Percentiles rank a stretch among this genome's conserved stretches.
These are phyloP conservation scores for Mucuna pruriens DNA, from an alignment of 306 rosid genomes.

Conservation along the genomic window DNA sequence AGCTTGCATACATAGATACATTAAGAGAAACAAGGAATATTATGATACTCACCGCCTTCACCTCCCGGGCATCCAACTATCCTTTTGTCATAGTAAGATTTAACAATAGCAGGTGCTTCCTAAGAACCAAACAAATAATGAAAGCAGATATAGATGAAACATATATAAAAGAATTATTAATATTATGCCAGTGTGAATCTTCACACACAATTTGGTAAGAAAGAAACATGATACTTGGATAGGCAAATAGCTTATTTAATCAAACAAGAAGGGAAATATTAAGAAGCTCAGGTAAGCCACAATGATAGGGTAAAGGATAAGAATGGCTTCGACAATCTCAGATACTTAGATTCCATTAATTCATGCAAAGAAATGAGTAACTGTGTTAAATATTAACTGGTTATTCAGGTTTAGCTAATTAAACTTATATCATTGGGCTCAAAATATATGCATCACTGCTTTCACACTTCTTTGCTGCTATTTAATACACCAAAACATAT, in stretches of 20 bases:
- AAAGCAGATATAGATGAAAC: constrained; percentile 18
- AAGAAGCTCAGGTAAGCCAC: constrained; percentile 15
- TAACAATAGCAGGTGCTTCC: constrained; percentile 88
- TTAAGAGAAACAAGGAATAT: constrained; percentile 39
- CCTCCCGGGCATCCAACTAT: constrained; percentile 98
- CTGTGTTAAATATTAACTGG: background rate
- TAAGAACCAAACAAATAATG: constrained; percentile 38
- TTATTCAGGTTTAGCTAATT: background rate
- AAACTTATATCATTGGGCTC: background rate
- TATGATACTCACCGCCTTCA: constrained; percentile 72
- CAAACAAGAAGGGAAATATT: background rate
- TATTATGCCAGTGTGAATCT: constrained; percentile 8
- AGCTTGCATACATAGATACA: background rate
- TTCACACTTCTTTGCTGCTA: background rate
- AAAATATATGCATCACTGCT: constrained; percentile 26
- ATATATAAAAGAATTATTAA: background rate
- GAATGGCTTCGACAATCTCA: constrained; percentile 5
- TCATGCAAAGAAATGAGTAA: constrained; percentile 17
- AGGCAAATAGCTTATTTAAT: background rate
- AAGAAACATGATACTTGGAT: constrained; percentile 23
- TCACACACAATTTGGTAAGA: constrained; percentile 15
- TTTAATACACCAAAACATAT: background rate
- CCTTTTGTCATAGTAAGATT: constrained; percentile 83
- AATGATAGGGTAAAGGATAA: background rate
- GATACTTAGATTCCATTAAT: constrained; percentile 5